A percentile compares a stretch with the other conserved stretches of the same genome.
Evolutionary conservation across 805 yeast species (phyloP).

Genomic region (Cyberlindnera bimundalis): DNA sequence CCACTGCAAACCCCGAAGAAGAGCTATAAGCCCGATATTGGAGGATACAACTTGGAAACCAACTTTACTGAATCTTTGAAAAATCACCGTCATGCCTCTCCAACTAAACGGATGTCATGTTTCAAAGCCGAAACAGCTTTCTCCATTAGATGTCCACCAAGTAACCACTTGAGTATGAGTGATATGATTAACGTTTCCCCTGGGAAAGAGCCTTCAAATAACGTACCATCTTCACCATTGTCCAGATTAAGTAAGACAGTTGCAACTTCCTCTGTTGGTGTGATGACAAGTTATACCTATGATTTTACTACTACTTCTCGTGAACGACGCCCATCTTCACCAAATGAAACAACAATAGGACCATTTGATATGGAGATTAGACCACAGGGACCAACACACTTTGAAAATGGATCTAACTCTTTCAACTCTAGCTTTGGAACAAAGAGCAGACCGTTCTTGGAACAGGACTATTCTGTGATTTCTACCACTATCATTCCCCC

Average conservation of each 20-base stretch:
- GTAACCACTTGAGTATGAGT: conserved; percentile 3
- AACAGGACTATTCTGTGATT: no score
- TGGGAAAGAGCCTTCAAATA: neutral
- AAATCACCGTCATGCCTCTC: no score
- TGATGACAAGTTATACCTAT: conserved; percentile 5
- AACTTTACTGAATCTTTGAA: no score
- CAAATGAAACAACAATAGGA: conserved; percentile 4
- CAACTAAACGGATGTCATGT: no score
- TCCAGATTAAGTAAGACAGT: conserved; percentile 1
- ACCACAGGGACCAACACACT: neutral
- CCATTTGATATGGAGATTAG: conserved; percentile 14
- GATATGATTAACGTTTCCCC: conserved; percentile 7
- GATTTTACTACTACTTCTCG: neutral
- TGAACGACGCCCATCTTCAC: conserved; percentile 1
- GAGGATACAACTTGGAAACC: no score
- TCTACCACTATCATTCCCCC: neutral
- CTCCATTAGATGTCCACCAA: no score
- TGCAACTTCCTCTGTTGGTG: neutral
- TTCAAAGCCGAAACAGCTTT: no score
- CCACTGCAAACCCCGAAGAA: no score
- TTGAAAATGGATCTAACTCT: conserved; percentile 4
- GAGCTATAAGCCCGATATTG: no score
- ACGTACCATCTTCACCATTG: conserved; percentile 4
- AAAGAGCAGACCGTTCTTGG: conserved; percentile 1
- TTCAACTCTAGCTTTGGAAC: conserved; percentile 4